Evolutionary conservation across 192 early-diverging fungal species (phyloP), one percentile per base, ranked within the genome.

Genomic region (Thamnidium elegans): DNA sequence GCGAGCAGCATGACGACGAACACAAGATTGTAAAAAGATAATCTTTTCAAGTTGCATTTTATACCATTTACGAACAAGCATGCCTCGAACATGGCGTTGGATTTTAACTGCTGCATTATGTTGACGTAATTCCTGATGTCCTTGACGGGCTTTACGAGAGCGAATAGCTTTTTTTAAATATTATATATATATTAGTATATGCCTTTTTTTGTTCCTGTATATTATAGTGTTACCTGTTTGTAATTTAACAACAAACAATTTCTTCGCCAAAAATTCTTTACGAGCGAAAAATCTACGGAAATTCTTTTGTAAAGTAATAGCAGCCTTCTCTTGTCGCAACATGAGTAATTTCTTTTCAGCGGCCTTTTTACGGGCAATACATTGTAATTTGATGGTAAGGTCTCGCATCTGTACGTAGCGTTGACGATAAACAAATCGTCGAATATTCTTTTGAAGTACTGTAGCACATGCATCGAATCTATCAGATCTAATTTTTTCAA

Each of bases 401-500:
- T 62, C 39, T n/a, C 81, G 81, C 70, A 82, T 65, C 8, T 65
- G 72, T 45, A 79, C 62, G 77, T 83, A 92, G n/a, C 81, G 70
- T 20, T 76, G 79, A 60, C 84, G 83, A 62, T 84, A 79, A 65
- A 93, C 76, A 61, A 78, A 82, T 19, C 90, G 74, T 13, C 89
- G 86, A 64, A 91, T 86, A 67, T 94, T 92, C 77, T 94, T 92
- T 74, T 96, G 94, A 71, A 98, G 89, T 53, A 94, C 53, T 4
- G 90, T 87, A 43, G 93, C 94, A 53, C 92, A 92, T 13, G 74
- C 77, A 44, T 89, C 89, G 63, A 92, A 79, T 19, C 91, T 83
- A 65, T 95, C 93, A 9, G 91, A 77, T 26, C 95, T 86, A 43
- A 92, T 77, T 73, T 94, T 97, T 69, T 99, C 95, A 47, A 94